A percentile compares a stretch with the other conserved stretches of the same genome.
These are phyloP conservation scores for Microcyclosporella mali DNA, from an alignment of 2,329 filamentous ascomycete species.

Conservation along the genomic window DNA sequence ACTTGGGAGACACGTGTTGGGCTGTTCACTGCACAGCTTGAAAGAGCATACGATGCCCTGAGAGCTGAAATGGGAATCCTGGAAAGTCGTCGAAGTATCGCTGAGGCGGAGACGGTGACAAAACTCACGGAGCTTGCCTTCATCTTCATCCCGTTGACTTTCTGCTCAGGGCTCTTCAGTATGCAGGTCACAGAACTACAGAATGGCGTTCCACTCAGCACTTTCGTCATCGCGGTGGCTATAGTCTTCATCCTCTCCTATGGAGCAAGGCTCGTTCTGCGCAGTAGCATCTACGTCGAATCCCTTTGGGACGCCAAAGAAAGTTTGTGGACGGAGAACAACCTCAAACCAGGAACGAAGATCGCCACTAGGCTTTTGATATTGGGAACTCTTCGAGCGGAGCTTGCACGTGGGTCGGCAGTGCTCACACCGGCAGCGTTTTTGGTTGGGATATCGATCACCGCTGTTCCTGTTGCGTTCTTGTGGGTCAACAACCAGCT, in stretches of 20 bases:
- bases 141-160: slow-evolving; percentile 30
- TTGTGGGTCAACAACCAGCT: slow-evolving; percentile 5
- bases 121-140: slow-evolving; percentile 32
- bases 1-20: slow-evolving; percentile 2
- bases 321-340: not conserved
- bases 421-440: slow-evolving; percentile 1
- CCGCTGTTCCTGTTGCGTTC: slow-evolving; percentile 8
- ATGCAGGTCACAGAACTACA: slow-evolving; percentile 27
- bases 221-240: slow-evolving; percentile 10
- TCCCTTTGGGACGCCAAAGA: slow-evolving; percentile 1
- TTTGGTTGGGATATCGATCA: slow-evolving; percentile 2
- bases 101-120: slow-evolving; percentile 27
- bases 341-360: slow-evolving; percentile 1
- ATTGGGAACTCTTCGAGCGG: slow-evolving; percentile 3
- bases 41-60: slow-evolving; percentile 27
- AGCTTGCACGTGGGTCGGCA: not conserved
- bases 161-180: slow-evolving; percentile 26
- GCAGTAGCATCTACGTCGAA: slow-evolving; percentile 6
- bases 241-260: slow-evolving; percentile 8
- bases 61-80: slow-evolving; percentile 33
- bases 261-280: slow-evolving; percentile 6
- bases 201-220: slow-evolving; percentile 13
- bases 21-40: slow-evolving; percentile 4
- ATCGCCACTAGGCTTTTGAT: slow-evolving; percentile 1
- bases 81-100: slow-evolving; percentile 27